Evolutionary conservation across 495 filamentous ascomycete species (phyloP).

Genomic region (Sphaerosporella brunnea): DNA sequence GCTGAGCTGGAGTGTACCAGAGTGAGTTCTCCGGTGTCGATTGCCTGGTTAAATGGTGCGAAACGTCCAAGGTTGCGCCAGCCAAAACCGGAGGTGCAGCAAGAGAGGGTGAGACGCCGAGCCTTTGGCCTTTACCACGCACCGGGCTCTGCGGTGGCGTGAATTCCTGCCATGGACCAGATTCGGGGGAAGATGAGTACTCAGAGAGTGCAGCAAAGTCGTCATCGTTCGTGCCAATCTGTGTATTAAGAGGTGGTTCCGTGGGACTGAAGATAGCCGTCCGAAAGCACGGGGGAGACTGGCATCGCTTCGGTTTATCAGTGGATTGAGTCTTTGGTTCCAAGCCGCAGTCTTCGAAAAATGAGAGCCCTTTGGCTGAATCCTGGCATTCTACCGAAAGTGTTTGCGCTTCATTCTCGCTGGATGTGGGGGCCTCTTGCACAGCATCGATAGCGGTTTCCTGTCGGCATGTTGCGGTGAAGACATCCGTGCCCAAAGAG

Average conservation of each 20-base stretch:
- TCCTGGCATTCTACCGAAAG: background rate
- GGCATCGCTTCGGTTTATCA: background rate
- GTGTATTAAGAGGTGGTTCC: background rate
- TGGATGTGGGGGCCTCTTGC: background rate
- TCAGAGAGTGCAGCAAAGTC: background rate
- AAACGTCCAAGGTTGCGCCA: conserved; percentile 10
- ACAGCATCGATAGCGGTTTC: background rate
- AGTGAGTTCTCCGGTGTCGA: conserved; percentile 10
- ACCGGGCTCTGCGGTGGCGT: background rate
- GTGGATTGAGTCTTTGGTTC: background rate
- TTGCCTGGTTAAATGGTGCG: conserved; percentile 8
- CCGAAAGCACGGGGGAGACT: background rate
- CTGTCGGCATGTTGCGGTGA: background rate
- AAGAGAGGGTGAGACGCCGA: conserved; percentile 10
- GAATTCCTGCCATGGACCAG: conserved; percentile 17
- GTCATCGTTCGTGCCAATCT: background rate
- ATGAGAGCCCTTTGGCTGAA: background rate
- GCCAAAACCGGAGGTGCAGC: conserved; percentile 13
- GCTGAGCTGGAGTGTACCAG: conserved; percentile 9
- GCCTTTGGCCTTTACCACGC: conserved; percentile 3
- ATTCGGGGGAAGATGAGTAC: conserved; percentile 3
- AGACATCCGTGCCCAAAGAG: background rate
- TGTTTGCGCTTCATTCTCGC: background rate
- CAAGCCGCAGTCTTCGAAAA: background rate
- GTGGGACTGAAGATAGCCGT: background rate